These are phyloP conservation scores for Diplocarpon rosae DNA, from an alignment of 2,329 filamentous ascomycete species.

Conservation along the genomic window DNA sequence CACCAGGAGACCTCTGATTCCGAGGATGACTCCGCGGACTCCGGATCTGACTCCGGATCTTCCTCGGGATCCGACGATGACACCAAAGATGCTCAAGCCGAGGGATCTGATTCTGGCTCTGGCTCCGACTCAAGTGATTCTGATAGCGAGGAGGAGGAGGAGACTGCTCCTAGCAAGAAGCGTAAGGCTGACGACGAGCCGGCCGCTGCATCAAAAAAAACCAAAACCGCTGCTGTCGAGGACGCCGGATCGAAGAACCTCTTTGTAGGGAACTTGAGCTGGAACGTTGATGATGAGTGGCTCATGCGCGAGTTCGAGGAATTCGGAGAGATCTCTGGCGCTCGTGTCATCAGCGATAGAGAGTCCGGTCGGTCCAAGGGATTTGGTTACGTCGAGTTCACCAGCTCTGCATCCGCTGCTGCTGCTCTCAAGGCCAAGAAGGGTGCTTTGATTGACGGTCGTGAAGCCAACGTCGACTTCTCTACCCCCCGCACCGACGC, in stretches of 20 bases:
- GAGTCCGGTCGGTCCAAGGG: slow-evolving; percentile 58
- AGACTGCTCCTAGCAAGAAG: slow-evolving; percentile 40
- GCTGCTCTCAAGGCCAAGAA: slow-evolving; percentile 56
- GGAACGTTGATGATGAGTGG: slow-evolving; percentile 67
- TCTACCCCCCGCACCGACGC: slow-evolving; percentile 46
- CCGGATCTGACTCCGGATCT: slow-evolving; percentile 16
- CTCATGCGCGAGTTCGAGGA: slow-evolving; percentile 55
- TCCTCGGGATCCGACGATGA: slow-evolving; percentile 14
- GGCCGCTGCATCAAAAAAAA: slow-evolving; percentile 38
- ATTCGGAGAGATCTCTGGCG: slow-evolving; percentile 54
- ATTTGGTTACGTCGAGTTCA: slow-evolving; percentile 66
- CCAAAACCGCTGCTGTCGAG: slow-evolving; percentile 35
- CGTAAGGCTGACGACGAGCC: slow-evolving; percentile 43
- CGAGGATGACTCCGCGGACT: slow-evolving; percentile 17
- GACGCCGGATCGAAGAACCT: slow-evolving; percentile 45
- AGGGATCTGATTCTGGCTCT: slow-evolving; percentile 17
- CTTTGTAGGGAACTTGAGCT: slow-evolving; percentile 64
- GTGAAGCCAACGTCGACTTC: slow-evolving; percentile 60
- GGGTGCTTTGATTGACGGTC: slow-evolving; percentile 53
- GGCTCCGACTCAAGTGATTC: slow-evolving; percentile 15
- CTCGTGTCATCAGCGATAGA: slow-evolving; percentile 56
- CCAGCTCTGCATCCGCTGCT: slow-evolving; percentile 45
- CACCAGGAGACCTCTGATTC: slow-evolving; percentile 14
- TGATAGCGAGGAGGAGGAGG: slow-evolving; percentile 19
- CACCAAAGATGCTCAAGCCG: background rate